phyloP scores from a whole-genome alignment of 768 basidiomycete genomes.

The Coprinopsis marcescibilis region DNA sequence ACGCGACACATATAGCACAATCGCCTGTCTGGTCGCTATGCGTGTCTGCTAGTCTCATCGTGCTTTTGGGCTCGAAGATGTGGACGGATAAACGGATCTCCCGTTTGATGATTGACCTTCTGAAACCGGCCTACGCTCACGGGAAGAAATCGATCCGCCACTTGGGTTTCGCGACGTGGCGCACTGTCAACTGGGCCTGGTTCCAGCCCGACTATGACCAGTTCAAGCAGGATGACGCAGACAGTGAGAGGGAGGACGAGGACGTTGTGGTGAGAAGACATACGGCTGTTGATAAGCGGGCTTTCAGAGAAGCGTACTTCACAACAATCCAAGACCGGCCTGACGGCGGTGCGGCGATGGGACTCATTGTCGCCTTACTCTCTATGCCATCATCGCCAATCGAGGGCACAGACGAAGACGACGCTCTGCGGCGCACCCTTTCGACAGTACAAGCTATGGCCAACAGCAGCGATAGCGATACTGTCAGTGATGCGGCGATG shows the following conservation, averaged over 20 bases:
- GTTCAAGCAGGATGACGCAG: conserved; percentile 19
- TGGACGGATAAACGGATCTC: conserved; percentile 38
- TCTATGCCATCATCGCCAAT: conserved; percentile 1
- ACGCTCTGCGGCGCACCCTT: conserved; percentile 38
- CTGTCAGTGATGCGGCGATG: conserved; percentile 43
- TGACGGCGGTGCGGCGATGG: conserved; percentile 45
- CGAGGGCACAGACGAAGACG: conserved; percentile 27
- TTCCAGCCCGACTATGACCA: conserved; percentile 37
- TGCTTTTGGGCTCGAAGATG: conserved; percentile 56
- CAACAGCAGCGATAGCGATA: conserved; percentile 47
- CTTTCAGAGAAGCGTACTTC: conserved; percentile 34
- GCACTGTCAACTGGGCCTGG: conserved; percentile 59
- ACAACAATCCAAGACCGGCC: conserved; percentile 45
- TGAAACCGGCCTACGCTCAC: conserved; percentile 53
- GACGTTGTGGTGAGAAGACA: background rate
- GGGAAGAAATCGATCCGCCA: conserved; percentile 60
- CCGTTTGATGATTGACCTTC: conserved; percentile 42
- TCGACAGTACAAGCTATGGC: conserved; percentile 53
- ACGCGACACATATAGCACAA: conserved; percentile 59
- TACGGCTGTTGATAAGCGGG: background rate
- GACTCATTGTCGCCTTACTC: conserved; percentile 53
- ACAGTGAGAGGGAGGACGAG: conserved; percentile 6
- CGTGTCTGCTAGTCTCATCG: conserved; percentile 59
- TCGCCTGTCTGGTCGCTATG: conserved; percentile 76
- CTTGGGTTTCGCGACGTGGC: conserved; percentile 60